Evolutionary conservation across 164 flowering plant species (phyloP).

Genomic region (Chloranthus sessilifolius): DNA sequence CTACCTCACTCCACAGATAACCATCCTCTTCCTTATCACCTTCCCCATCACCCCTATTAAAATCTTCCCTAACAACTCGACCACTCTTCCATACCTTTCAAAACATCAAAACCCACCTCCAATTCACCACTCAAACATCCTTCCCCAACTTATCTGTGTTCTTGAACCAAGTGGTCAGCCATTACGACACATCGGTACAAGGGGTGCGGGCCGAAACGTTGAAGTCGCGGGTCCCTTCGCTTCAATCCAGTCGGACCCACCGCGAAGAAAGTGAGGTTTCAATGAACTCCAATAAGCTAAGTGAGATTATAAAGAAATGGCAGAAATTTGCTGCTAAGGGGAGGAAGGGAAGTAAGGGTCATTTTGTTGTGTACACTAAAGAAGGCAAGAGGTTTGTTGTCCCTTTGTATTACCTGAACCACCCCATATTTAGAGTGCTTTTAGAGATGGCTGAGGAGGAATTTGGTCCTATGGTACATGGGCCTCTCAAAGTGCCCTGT

Average conservation of each 20-base stretch:
- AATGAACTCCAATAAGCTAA: conserved; percentile 25
- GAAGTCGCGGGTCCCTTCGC: too few relatives aligned
- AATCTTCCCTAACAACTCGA: neutral
- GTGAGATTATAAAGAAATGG: conserved; percentile 32
- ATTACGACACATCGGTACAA: too few relatives aligned
- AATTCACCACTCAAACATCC: neutral
- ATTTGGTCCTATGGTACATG: conserved; percentile 29
- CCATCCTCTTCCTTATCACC: conserved; percentile 8
- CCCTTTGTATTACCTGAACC: conserved; percentile 32
- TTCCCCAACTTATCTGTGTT: too few relatives aligned
- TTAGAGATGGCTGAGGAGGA: conserved; percentile 50
- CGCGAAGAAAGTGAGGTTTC: too few relatives aligned
- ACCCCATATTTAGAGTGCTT: conserved; percentile 37
- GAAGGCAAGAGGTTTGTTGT: conserved; percentile 41
- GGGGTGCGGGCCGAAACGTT: too few relatives aligned
- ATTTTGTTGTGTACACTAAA: conserved; percentile 37
- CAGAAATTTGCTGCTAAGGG: neutral
- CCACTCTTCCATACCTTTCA: conserved; percentile 1
- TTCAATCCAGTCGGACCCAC: too few relatives aligned
- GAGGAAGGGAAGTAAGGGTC: conserved; percentile 28
- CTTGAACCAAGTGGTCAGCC: too few relatives aligned
- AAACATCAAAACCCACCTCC: conserved; percentile 4
- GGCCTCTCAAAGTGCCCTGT: conserved; percentile 40
- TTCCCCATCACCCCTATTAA: conserved; percentile 5
- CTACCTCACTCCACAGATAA: conserved; percentile 22